Conservation (phyloP, 2,329 filamentous ascomycete species). For the Fusarium secorum region DNA sequence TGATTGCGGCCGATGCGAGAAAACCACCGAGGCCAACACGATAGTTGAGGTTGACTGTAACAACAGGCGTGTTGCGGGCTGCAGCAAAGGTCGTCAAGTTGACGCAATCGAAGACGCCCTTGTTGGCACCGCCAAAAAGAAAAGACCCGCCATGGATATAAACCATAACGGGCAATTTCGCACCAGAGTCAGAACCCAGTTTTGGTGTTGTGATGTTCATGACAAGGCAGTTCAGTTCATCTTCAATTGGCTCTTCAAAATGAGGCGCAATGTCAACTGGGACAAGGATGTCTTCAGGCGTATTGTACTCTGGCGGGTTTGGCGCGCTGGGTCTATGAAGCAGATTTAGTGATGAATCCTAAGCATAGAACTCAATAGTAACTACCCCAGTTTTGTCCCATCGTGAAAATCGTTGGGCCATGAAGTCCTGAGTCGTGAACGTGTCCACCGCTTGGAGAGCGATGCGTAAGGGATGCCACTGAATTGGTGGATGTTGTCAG, state of each 20-base stretch:
- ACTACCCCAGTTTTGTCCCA: conserved; percentile 18
- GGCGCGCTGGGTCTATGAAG: conserved; percentile 12
- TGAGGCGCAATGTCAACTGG: not conserved
- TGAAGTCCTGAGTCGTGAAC: conserved; percentile 3
- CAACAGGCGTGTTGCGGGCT: not conserved
- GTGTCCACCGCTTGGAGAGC: conserved; percentile 27
- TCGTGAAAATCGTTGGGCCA: conserved; percentile 14
- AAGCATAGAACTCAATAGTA: rapidly evolving
- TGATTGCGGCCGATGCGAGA: not conserved
- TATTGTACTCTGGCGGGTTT: conserved; percentile 24
- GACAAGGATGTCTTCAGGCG: not conserved
- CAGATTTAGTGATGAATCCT: not conserved
- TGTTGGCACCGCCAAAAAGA: conserved; percentile 15
- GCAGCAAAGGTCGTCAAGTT: not conserved
- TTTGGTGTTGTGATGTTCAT: conserved; percentile 19
- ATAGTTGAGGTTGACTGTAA: not conserved
- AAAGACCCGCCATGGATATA: conserved; percentile 27
- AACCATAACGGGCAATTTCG: conserved; percentile 13
- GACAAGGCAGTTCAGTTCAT: conserved; percentile 22
- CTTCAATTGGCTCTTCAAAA: conserved; percentile 14
- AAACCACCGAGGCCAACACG: not conserved
- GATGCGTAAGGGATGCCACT: conserved; percentile 23
- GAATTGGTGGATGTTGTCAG: conserved; percentile 13
- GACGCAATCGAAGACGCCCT: not conserved
- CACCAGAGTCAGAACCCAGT: not conserved